These are phyloP conservation scores for Sphagnum tenellum DNA, from an alignment of 225 moss, liverwort and hornwort species.

Conservation along the genomic window DNA sequence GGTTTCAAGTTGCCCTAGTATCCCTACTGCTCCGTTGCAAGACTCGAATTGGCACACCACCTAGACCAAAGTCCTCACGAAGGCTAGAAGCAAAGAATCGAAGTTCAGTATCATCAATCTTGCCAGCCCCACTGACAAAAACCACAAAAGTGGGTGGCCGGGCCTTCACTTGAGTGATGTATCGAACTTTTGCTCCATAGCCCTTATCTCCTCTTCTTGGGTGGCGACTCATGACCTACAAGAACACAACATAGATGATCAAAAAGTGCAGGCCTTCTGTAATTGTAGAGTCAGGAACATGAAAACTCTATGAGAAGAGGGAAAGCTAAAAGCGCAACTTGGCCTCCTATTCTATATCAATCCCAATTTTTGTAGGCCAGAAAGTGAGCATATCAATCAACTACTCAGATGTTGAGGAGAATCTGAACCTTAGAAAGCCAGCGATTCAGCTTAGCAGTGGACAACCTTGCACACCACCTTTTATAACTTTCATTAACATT, in stretches of 20 bases:
- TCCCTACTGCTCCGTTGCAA: conserved; percentile 71
- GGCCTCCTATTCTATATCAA: neutral
- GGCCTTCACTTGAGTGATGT: conserved; percentile 98
- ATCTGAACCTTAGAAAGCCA: conserved; percentile 81
- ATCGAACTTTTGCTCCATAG: conserved; percentile 79
- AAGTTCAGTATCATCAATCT: conserved; percentile 77
- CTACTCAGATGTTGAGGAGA: neutral
- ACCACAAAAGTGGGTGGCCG: conserved; percentile 96
- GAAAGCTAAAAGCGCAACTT: neutral
- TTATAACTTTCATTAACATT: conserved; percentile 71
- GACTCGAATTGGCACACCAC: conserved; percentile 81
- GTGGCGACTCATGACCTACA: conserved; percentile 88
- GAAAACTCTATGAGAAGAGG: no score
- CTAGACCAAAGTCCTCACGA: conserved; percentile 74
- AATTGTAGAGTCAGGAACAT: no score
- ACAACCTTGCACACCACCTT: conserved; percentile 76
- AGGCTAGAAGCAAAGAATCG: conserved; percentile 90
- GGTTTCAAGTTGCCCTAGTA: no score
- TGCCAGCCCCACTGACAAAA: conserved; percentile 84
- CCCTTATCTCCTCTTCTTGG: conserved; percentile 52
- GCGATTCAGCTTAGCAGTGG: conserved; percentile 89
- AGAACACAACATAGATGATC: neutral
- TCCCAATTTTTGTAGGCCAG: neutral
- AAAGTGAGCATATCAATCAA: neutral
- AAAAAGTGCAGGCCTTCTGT: neutral